Conservation (phyloP, 169 alveolate species). For the Eimeria tenella region DNA sequence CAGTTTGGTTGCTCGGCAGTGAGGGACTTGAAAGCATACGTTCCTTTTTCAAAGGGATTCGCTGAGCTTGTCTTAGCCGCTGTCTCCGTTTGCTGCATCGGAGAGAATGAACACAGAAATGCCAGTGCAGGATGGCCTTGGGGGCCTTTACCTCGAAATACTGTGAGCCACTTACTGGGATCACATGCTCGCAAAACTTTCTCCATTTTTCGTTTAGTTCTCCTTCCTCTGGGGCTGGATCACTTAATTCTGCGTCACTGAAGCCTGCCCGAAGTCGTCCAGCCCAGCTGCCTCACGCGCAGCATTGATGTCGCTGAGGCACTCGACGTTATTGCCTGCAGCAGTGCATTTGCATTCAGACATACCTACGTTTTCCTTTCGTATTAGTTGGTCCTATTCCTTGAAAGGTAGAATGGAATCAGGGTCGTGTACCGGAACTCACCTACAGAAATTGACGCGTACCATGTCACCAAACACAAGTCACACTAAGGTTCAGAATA, state of each 20-base stretch:
- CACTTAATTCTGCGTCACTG: neutral
- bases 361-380: neutral
- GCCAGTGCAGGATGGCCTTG: no score
- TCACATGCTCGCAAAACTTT: neutral
- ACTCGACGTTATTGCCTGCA: neutral
- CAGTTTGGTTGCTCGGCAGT: neutral
- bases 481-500: no score
- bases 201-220: neutral
- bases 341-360: no score
- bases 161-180: neutral
- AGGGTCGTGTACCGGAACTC: no score
- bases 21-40: conserved; percentile 30
- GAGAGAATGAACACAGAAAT: neutral
- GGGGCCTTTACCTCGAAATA: neutral
- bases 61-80: no score
- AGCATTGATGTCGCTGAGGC: neutral
- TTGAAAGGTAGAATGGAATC: no score
- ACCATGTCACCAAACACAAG: neutral
- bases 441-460: no score
- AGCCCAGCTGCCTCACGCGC: neutral
- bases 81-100: neutral
- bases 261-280: neutral
- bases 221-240: no score
- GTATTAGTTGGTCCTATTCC: neutral
- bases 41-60: neutral